These are phyloP conservation scores for Schwanniomyces etchellsii DNA, from an alignment of 1,139 yeast species.

Conservation along the genomic window DNA sequence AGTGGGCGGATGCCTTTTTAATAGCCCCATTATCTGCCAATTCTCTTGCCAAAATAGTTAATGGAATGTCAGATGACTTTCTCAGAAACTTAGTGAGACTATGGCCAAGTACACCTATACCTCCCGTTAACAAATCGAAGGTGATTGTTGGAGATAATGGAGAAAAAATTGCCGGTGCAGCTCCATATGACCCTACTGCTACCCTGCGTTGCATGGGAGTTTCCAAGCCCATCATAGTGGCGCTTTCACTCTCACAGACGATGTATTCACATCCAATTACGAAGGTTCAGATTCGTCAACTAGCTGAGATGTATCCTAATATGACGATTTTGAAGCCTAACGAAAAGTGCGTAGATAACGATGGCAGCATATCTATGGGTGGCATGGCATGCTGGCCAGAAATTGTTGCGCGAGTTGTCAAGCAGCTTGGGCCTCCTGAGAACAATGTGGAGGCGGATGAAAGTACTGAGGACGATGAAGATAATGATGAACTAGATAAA, in stretches of 20 bases:
- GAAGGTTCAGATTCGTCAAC: slow-evolving; percentile 15
- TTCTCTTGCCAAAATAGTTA: slow-evolving; percentile 23
- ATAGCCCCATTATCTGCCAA: slow-evolving; percentile 26
- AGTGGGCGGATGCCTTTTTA: slow-evolving; percentile 30
- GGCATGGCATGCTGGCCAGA: slow-evolving; percentile 29
- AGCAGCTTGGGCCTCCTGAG: slow-evolving; percentile 20
- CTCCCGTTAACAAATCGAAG: background rate
- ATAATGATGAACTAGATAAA: slow-evolving; percentile 10
- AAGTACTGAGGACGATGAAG: slow-evolving; percentile 13
- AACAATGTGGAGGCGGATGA: slow-evolving; percentile 15
- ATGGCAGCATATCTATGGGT: slow-evolving; percentile 28
- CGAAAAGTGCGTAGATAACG: slow-evolving; percentile 25
- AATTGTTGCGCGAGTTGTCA: slow-evolving; percentile 22
- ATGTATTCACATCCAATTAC: slow-evolving; percentile 30
- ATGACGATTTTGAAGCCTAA: slow-evolving; percentile 24
- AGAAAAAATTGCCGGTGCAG: background rate
- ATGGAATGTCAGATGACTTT: slow-evolving; percentile 23
- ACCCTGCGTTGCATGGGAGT: no score
- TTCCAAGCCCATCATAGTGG: slow-evolving; percentile 24
- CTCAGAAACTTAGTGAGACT: slow-evolving; percentile 20
- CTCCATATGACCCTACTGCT: no score
- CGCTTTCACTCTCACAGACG: slow-evolving; percentile 22
- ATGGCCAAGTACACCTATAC: slow-evolving; percentile 18
- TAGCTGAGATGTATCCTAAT: slow-evolving; percentile 23
- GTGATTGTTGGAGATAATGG: background rate